Base-by-base conservation (phyloP, 208 protist species). In the Porcisia deanei region DNA sequence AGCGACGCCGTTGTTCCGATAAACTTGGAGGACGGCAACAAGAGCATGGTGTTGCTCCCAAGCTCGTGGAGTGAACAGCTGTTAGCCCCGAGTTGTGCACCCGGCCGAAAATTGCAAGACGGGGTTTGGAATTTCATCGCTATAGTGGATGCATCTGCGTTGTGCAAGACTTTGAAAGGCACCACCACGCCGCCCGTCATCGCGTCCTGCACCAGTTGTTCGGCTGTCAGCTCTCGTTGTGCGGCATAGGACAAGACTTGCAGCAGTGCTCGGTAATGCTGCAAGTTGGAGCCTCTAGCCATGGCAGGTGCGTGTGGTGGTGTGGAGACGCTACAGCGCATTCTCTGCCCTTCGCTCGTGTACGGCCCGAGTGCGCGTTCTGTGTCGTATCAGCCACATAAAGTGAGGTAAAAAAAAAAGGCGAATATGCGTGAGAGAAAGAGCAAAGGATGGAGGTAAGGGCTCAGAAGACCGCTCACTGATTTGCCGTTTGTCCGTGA, bases 201-300 rank as follows among this genome's bases (percentile, higher is more conserved):
- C 20, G 87, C 92, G 49, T 88, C 84, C 1, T 64, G 83, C 3
- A 93, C 71, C 39, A 96, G 82, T n/a, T 88, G 78, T 57, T 66
- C 74, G 14, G 92, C 83, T 4, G 71, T 80, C 53, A 77, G 82
- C 57, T 68, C 20, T 18, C 74, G 86, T 69, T 86, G 71, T 16
- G 79, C 72, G 4, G 89, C 81, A 68, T 90, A 86, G 47, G 84
- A 77, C 37, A 96, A 74, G 3, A 96, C 88, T 45, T 94, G 92
- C 18, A 85, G 70, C 41, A 96, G 71, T 0, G 92, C 90, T 39
- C 89, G 79, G 74, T 91, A 91, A 34, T 95, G 80, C 49, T 66
- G 71, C 25, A 95, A 30, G 60, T 81, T 85, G 55, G 81, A 81
- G 52, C 71, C 67, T 25, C 72, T 67, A 1, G 65, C 9, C 7